Conservation (phyloP, 768 basidiomycete species). For the Boletus speciosus region DNA sequence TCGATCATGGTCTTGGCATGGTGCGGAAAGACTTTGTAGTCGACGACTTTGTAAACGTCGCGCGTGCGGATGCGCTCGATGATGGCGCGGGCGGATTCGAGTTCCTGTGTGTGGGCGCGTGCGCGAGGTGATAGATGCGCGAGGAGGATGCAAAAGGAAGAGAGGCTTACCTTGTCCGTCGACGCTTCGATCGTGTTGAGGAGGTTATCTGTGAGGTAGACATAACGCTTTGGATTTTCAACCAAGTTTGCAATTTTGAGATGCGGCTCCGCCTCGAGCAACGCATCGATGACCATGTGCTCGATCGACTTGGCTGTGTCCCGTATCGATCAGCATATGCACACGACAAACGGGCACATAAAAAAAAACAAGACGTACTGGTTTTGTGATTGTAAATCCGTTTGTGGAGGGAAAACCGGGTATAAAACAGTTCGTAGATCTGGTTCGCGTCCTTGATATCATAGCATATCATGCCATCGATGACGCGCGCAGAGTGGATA, state of each 20-base stretch:
- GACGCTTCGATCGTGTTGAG: constrained; percentile 56
- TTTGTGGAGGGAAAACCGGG: constrained; percentile 79
- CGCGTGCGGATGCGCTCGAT: constrained; percentile 59
- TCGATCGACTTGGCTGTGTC: constrained; percentile 68
- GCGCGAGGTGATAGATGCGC: too few relatives aligned
- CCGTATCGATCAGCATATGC: background rate
- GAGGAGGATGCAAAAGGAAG: too few relatives aligned
- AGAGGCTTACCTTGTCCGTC: constrained; percentile 26
- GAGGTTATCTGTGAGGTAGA: constrained; percentile 69
- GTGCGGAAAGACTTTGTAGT: constrained; percentile 51
- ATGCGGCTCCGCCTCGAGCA: constrained; percentile 63
- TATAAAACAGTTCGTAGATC: constrained; percentile 69
- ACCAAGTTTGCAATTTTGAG: constrained; percentile 59
- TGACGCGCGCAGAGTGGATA: constrained; percentile 70
- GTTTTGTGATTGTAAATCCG: constrained; percentile 81
- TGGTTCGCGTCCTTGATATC: constrained; percentile 78
- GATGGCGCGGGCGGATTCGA: constrained; percentile 55
- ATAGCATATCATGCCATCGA: constrained; percentile 74
- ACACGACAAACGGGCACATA: background rate
- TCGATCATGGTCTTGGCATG: constrained; percentile 26
- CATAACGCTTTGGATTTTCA: constrained; percentile 53
- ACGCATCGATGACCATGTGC: constrained; percentile 79
- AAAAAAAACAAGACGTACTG: constrained; percentile 13
- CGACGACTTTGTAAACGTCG: constrained; percentile 67
- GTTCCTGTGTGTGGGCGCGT: constrained; percentile 41